Evolutionary conservation across 2,329 filamentous ascomycete species (phyloP), one percentile per base, ranked within the genome.

Genomic region (Fusarium phyllophilum): DNA sequence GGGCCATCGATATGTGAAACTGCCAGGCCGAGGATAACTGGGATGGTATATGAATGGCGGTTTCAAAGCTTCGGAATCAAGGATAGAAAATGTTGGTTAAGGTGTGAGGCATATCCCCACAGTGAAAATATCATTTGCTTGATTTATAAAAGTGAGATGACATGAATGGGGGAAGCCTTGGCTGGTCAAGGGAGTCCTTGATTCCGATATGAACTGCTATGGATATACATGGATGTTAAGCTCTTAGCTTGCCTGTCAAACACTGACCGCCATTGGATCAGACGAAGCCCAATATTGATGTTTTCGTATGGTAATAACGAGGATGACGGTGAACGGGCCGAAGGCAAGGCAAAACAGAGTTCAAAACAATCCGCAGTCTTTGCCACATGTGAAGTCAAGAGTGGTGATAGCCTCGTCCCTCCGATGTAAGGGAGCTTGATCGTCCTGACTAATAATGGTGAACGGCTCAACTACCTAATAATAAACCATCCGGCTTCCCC

Each of bases 41-140:
- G 70, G 64, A 59, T 51, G 24, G 44, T 22, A 66, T 55, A 66
- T 75, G 72, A 48, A 68, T 62, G 49, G 62, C 51, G 42, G 72
- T 75, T 77, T 76, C 75, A 76, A 51, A 68, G 62, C 55, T 29
- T 63, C 41, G 45, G 62, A 49, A 62, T 52, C 70, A 74, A 66
- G 66, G 68, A 62, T 70, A 39, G 39, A 46, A 51, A 51, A 46
- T 45, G 44, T 56, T 66, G 51, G 49, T 42, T 58, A 45, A 62
- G 52, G 58, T 52, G 57, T 72, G 74, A 75, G 66, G 74, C 41
- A 74, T 77, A 68, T 70, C 70, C 45, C 65, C 58, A 58, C 55
- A 61, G 45, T 33, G 8, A 38, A 46, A 42, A 46, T 46, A 59
- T 54, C 54, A 62, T 58, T 67, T 71, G 58, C 54, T 68, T 72